Conservation (phyloP, 2,329 filamentous ascomycete species). For the Tetracladium maxilliforme region DNA sequence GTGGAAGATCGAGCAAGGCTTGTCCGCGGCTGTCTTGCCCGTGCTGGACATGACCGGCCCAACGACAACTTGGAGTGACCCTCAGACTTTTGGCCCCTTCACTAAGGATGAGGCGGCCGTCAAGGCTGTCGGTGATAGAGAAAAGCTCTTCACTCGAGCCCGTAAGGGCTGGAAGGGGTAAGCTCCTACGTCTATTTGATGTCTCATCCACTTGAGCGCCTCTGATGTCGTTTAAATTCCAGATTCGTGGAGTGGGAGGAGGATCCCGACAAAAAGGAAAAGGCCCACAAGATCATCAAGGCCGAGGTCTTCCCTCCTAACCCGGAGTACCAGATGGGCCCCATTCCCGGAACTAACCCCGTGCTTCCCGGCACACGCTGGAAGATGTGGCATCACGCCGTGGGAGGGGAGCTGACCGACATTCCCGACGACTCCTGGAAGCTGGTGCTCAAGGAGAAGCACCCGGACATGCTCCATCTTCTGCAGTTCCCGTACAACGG, state of each 20-base stretch:
- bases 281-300: slow-evolving; percentile 38
- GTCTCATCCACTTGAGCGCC: too few relatives aligned
- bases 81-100: slow-evolving; percentile 13
- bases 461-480: slow-evolving; percentile 44
- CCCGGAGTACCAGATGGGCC: slow-evolving; percentile 40
- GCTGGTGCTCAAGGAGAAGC: slow-evolving; percentile 39
- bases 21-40: slow-evolving; percentile 27
- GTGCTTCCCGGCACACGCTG: slow-evolving; percentile 38
- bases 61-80: slow-evolving; percentile 14
- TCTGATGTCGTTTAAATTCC: too few relatives aligned
- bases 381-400: slow-evolving; percentile 42
- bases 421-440: slow-evolving; percentile 44
- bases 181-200: slow-evolving; percentile 1
- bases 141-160: slow-evolving; percentile 24
- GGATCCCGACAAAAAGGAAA: slow-evolving; percentile 51
- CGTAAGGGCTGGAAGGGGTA: slow-evolving; percentile 29
- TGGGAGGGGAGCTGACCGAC: slow-evolving; percentile 25
- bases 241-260: slow-evolving; percentile 54
- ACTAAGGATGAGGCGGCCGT: slow-evolving; percentile 25
- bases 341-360: slow-evolving; percentile 40
- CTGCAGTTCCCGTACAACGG: slow-evolving; percentile 51
- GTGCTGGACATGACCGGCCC: slow-evolving; percentile 28
- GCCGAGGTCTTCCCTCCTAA: slow-evolving; percentile 30
- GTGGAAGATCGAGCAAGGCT: slow-evolving; percentile 37
- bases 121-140: slow-evolving; percentile 20